phyloP scores from a whole-genome alignment of 192 early-diverging fungal genomes.

The Allomyces macrogynus region DNA sequence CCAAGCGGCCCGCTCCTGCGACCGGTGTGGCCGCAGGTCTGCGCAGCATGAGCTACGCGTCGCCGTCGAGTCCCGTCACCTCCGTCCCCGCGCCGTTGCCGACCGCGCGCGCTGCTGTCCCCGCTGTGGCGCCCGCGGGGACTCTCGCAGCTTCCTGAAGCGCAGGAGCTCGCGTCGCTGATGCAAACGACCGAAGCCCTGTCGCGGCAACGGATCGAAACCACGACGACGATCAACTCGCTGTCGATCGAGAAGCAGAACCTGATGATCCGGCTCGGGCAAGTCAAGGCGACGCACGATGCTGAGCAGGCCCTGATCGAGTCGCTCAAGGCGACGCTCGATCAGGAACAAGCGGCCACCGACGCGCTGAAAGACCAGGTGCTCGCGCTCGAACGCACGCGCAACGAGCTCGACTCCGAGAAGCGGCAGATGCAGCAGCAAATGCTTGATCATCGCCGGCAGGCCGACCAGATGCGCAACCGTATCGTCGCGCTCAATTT shows the following conservation, averaged over 20 bases:
- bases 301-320: background rate
- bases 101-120: no score
- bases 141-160: background rate
- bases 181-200: background rate
- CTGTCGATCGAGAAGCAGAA: background rate
- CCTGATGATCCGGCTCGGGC: background rate
- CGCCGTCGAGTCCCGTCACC: no score
- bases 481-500: background rate
- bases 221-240: background rate
- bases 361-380: background rate
- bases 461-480: background rate
- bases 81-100: no score
- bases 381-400: background rate
- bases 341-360: background rate
- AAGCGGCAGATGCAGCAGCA: background rate
- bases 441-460: background rate
- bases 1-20: no score
- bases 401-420: background rate
- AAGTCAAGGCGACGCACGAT: constrained; percentile 1
- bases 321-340: background rate
- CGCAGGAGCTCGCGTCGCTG: background rate
- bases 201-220: background rate
- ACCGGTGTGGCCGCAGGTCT: no score
- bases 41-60: no score
- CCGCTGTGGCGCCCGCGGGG: no score